phyloP scores from a whole-genome alignment of 2,329 filamentous ascomycete species.

The Botrytis hyacinthi region DNA sequence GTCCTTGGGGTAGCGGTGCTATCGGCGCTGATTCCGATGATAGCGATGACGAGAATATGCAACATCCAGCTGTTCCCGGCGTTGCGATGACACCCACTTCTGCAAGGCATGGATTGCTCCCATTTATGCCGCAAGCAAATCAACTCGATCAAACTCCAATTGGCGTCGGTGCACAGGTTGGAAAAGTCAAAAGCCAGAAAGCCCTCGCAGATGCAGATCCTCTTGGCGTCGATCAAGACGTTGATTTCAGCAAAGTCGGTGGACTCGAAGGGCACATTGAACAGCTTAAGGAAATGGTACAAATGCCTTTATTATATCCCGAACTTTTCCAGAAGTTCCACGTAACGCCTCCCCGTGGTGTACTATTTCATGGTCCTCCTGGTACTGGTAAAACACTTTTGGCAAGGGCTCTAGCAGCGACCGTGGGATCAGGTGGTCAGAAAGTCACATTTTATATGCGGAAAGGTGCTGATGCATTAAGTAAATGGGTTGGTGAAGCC shows the following conservation, averaged over 20 bases:
- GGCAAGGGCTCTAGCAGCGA: slow-evolving; percentile 87
- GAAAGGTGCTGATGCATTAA: slow-evolving; percentile 94
- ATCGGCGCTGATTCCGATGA: slow-evolving; percentile 88
- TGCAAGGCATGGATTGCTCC: slow-evolving; percentile 49
- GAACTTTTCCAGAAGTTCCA: slow-evolving; percentile 91
- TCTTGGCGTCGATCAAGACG: slow-evolving; percentile 84
- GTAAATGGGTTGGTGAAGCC: slow-evolving; percentile 98
- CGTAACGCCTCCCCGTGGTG: slow-evolving; percentile 89
- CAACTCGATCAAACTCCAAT: slow-evolving; percentile 54
- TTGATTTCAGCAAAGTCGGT: slow-evolving; percentile 92
- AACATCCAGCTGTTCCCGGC: slow-evolving; percentile 60
- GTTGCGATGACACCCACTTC: slow-evolving; percentile 63
- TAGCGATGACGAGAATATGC: slow-evolving; percentile 85
- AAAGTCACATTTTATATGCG: slow-evolving; percentile 99
- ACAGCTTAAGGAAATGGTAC: slow-evolving; percentile 98
- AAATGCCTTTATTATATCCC: slow-evolving; percentile 87
- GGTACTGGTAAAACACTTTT: slow-evolving; percentile 96
- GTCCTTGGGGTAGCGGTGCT: slow-evolving; percentile 71
- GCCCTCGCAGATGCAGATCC: slow-evolving; percentile 91
- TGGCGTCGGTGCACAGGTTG: slow-evolving; percentile 76
- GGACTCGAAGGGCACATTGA: slow-evolving; percentile 92
- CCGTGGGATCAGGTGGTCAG: slow-evolving; percentile 80
- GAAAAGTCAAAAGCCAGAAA: slow-evolving; percentile 91
- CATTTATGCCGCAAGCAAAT: slow-evolving; percentile 51
- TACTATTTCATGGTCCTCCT: slow-evolving; percentile 93